Conservation (phyloP, 1,139 yeast species). For the Nakaseomyces glabratus region DNA sequence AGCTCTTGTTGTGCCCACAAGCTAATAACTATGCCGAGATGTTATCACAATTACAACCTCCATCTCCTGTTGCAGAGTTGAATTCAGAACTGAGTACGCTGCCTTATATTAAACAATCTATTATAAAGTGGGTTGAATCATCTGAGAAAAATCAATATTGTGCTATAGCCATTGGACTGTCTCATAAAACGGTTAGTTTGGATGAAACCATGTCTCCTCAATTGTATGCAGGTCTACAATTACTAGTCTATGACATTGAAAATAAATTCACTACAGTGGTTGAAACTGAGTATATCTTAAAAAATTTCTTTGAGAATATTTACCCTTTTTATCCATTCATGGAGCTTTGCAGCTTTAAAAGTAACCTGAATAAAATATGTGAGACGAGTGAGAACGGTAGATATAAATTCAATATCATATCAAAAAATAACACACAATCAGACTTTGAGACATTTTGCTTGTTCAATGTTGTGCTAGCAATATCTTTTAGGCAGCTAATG, state of each 20-base stretch:
- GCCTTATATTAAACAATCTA: conserved; percentile 15
- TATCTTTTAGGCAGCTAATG: conserved; percentile 12
- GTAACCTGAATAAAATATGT: conserved; percentile 10
- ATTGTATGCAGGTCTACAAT: conserved; percentile 10
- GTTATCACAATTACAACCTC: conserved; percentile 1
- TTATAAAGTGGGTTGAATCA: conserved; percentile 14
- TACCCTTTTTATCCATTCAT: conserved; percentile 21
- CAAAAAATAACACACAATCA: conserved; percentile 10
- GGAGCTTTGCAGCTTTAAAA: conserved; percentile 19
- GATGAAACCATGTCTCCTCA: conserved; percentile 17
- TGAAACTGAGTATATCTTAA: conserved; percentile 12
- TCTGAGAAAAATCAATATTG: conserved; percentile 10
- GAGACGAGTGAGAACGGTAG: conserved; percentile 7
- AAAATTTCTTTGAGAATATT: conserved; percentile 16
- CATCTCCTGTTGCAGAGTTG: not conserved
- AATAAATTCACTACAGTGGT: conserved; percentile 8
- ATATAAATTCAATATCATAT: conserved; percentile 3
- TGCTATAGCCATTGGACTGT: conserved; percentile 8
- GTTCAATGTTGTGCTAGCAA: conserved; percentile 12
- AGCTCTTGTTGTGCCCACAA: conserved; percentile 2
- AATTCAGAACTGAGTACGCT: conserved; percentile 12
- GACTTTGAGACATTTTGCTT: conserved; percentile 12
- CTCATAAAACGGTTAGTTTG: conserved; percentile 8
- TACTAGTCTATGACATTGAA: conserved; percentile 13
- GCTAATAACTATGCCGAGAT: conserved; percentile 1